Conservation (phyloP, 108 stramenopile genomes). For the Pseudonitzschia pungens region DNA sequence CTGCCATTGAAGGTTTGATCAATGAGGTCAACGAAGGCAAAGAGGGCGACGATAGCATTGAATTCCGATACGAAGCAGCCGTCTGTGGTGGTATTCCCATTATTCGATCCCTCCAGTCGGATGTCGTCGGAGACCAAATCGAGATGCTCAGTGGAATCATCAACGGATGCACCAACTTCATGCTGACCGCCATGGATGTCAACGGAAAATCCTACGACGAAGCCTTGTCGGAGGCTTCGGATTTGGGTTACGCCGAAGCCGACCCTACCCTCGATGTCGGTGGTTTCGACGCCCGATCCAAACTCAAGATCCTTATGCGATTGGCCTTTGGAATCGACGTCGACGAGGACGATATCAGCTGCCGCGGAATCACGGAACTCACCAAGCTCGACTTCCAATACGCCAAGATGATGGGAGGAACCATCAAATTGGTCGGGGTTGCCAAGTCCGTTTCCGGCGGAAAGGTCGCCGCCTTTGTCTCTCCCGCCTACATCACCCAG, state of each 20-base stretch:
- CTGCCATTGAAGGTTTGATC: conserved; percentile 82
- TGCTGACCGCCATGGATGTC: conserved; percentile 96
- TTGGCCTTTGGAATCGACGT: conserved; percentile 87
- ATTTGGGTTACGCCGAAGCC: conserved; percentile 92
- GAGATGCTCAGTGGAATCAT: conserved; percentile 86
- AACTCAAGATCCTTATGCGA: conserved; percentile 86
- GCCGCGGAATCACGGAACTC: conserved; percentile 83
- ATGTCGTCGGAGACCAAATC: conserved; percentile 91
- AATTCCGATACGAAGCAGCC: conserved; percentile 94
- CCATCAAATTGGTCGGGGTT: conserved; percentile 85
- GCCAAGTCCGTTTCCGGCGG: conserved; percentile 53
- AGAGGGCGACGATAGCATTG: conserved; percentile 39
- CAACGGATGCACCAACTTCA: conserved; percentile 98
- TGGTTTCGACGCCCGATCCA: conserved; percentile 88
- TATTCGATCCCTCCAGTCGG: conserved; percentile 92
- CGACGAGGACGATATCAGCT: conserved; percentile 78
- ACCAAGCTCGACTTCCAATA: conserved; percentile 88
- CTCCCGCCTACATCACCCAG: conserved; percentile 76
- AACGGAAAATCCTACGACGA: conserved; percentile 89
- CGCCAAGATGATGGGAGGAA: conserved; percentile 89
- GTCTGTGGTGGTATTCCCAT: conserved; percentile 98
- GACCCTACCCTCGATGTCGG: conserved; percentile 94
- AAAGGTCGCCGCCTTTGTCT: conserved; percentile 79
- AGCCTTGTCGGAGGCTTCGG: conserved; percentile 84
- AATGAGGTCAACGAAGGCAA: conserved; percentile 39